Evolutionary conservation across 257 asterid species (phyloP).

Genomic region (Plectranthus barbatus): DNA sequence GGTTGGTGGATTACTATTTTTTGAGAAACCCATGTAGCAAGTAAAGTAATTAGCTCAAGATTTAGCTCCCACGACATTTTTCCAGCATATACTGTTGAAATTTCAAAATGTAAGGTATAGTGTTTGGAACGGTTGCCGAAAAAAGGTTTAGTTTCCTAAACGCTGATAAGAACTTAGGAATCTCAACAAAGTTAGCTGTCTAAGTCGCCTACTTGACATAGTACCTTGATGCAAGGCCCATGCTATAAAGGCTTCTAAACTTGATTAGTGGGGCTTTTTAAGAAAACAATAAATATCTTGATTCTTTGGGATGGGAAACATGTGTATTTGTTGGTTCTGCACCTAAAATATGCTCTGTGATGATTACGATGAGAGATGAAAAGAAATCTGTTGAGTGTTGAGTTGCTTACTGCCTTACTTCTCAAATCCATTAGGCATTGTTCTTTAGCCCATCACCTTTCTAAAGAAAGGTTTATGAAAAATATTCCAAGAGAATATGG

Average conservation of each 20-base stretch:
- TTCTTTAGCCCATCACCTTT: conserved; percentile 2
- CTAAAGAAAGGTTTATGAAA: background rate
- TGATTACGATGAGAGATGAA: background rate
- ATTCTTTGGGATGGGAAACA: conserved; percentile 5
- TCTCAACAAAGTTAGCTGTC: background rate
- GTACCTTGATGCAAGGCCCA: background rate
- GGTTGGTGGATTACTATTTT: conserved; percentile 9
- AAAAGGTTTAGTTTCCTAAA: background rate
- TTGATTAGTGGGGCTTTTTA: background rate
- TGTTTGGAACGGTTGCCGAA: background rate
- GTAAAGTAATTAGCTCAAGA: conserved; percentile 14
- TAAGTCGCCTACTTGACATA: background rate
- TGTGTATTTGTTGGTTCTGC: background rate
- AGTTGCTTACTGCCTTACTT: conserved; percentile 2
- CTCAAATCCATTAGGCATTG: conserved; percentile 1
- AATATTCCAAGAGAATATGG: background rate
- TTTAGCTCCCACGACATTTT: background rate
- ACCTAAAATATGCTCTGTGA: conserved; percentile 3
- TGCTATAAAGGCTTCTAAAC: background rate
- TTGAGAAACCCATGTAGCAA: background rate
- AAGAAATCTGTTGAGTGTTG: background rate
- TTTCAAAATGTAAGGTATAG: background rate
- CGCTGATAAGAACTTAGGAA: background rate
- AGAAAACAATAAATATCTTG: conserved; percentile 1
- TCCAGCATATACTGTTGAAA: conserved; percentile 2